Evolutionary conservation across 768 basidiomycete species (phyloP).

Genomic region (Neoboletus subvelutipes): DNA sequence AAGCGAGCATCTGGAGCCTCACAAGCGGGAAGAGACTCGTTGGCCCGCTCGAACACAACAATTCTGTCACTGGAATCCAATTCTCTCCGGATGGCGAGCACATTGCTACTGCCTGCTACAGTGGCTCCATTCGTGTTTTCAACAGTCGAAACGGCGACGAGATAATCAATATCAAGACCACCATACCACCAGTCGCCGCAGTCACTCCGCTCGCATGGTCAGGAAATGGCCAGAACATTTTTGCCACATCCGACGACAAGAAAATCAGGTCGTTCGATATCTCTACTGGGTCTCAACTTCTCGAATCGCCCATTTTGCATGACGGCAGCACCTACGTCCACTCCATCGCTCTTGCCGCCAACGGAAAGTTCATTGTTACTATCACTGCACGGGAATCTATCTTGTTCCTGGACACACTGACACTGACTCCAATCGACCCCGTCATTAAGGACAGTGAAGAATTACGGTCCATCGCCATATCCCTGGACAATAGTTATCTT

Average conservation of each 20-base stretch:
- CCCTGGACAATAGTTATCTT: not conserved
- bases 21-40: not conserved
- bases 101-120: not conserved
- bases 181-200: too few species aligned
- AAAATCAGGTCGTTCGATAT: not conserved
- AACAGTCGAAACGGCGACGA: not conserved
- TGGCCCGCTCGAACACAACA: not conserved
- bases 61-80: not conserved
- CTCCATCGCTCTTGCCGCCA: not conserved
- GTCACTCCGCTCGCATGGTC: not conserved
- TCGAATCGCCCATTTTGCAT: not conserved
- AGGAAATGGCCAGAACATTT: not conserved
- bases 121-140: not conserved
- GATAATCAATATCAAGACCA: not conserved
- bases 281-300: not conserved
- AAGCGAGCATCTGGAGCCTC: not conserved
- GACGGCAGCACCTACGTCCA: not conserved
- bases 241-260: not conserved
- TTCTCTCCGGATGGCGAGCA: not conserved
- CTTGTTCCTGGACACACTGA: not conserved
- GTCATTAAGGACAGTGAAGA: not conserved
- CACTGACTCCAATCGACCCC: not conserved
- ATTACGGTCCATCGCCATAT: not conserved
- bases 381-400: not conserved
- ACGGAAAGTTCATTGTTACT: not conserved